Percentiles rank a stretch among this genome's conserved stretches.
Conservation (phyloP, 108 stramenopile species). For the Tribonema minus region DNA sequence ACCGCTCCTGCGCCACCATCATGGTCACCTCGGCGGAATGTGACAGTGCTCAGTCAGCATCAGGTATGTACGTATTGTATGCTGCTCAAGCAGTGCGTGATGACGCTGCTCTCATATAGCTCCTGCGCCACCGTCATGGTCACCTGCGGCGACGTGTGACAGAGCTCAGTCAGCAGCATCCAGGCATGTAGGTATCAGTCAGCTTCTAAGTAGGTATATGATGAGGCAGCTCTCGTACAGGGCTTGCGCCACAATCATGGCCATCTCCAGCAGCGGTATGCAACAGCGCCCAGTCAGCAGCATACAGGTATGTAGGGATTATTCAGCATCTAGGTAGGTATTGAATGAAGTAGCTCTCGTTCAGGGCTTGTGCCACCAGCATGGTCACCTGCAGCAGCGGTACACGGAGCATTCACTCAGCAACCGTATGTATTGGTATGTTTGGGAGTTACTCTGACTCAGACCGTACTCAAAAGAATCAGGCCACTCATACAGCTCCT, state of each 20-base stretch:
- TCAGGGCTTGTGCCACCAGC: neutral
- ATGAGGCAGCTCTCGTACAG: neutral
- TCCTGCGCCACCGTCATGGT: constrained; percentile 20
- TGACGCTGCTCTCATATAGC: constrained; percentile 23
- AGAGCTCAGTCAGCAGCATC: neutral
- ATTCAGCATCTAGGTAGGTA: neutral
- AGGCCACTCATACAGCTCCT: neutral
- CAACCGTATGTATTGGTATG: neutral
- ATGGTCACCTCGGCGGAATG: constrained; percentile 51
- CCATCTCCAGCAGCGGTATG: neutral
- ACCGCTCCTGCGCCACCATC: constrained; percentile 67
- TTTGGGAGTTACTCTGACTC: neutral
- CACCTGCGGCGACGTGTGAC: neutral
- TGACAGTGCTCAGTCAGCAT: no score
- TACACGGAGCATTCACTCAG: neutral
- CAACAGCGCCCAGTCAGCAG: neutral
- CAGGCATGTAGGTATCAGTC: neutral
- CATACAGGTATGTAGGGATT: neutral
- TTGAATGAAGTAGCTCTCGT: neutral
- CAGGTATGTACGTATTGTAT: no score
- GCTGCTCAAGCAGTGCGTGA: no score
- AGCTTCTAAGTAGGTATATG: neutral
- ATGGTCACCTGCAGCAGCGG: neutral
- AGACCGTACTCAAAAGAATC: neutral
- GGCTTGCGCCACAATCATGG: neutral